Conservation (phyloP, 2,329 filamentous ascomycete genomes). For the Westerdykella sp. region DNA sequence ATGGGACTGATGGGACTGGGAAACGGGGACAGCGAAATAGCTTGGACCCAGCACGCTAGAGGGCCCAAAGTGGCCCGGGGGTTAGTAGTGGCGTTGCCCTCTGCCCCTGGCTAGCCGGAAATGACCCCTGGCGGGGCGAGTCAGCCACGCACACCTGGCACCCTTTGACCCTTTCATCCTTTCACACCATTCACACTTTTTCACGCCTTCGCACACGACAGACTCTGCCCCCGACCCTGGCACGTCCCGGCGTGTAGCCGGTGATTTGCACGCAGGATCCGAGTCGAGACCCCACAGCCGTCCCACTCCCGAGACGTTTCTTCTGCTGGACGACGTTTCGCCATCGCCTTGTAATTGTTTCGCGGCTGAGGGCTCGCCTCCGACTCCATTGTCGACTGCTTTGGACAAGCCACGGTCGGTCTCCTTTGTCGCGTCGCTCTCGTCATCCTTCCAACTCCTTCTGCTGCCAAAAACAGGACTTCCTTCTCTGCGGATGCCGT, state of each 20-base stretch:
- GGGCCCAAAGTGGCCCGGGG: background rate
- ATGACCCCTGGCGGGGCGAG: background rate
- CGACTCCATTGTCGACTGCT: too few species aligned
- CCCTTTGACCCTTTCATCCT: background rate
- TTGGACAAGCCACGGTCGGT: too few species aligned
- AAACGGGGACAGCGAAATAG: background rate
- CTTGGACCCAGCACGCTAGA: background rate
- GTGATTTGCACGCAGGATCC: too few species aligned
- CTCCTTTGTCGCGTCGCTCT: background rate
- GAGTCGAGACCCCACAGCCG: too few species aligned
- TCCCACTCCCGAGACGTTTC: too few species aligned
- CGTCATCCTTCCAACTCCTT: background rate
- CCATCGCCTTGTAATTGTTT: too few species aligned
- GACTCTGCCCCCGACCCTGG: too few species aligned
- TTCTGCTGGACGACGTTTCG: too few species aligned
- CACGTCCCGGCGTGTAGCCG: too few species aligned
- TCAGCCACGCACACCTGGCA: background rate
- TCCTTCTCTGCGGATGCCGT: background rate
- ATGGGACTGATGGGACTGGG: background rate
- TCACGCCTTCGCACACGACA: too few species aligned
- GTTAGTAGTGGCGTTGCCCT: background rate
- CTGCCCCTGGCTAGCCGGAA: background rate
- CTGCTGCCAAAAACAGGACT: background rate
- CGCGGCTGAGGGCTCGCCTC: too few species aligned
- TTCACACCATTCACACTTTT: too few species aligned